Conservation (phyloP, 805 yeast genomes). For the Candida odintsovae region DNA sequence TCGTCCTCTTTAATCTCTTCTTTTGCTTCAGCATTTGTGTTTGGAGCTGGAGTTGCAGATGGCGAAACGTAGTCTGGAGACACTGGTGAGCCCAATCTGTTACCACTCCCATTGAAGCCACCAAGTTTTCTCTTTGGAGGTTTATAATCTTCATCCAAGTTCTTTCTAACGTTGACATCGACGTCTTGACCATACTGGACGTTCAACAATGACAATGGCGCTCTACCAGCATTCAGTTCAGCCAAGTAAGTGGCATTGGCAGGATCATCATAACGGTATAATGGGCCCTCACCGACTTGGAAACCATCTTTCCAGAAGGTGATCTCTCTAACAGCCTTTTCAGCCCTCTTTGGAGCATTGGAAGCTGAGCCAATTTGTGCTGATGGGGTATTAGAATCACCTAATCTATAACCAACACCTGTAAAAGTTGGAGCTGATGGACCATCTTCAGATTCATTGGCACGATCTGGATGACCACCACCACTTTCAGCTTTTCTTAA, state of each 20-base stretch:
- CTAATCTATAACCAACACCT: slow-evolving; percentile 38
- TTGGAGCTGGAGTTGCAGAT: slow-evolving; percentile 6
- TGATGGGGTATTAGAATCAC: slow-evolving; percentile 28
- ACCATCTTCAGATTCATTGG: slow-evolving; percentile 29
- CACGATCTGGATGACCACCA: slow-evolving; percentile 37
- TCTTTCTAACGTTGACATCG: slow-evolving; percentile 79
- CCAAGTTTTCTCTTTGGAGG: slow-evolving; percentile 59
- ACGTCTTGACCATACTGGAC: slow-evolving; percentile 91
- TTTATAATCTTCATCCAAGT: slow-evolving; percentile 71
- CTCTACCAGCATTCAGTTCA: slow-evolving; percentile 84
- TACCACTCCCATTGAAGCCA: slow-evolving; percentile 77
- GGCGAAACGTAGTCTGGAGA: slow-evolving; percentile 53
- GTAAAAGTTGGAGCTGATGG: slow-evolving; percentile 28
- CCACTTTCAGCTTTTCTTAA: slow-evolving; percentile 64
- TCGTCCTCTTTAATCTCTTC: slow-evolving; percentile 21
- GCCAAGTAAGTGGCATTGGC: slow-evolving; percentile 71
- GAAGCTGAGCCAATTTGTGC: slow-evolving; percentile 33
- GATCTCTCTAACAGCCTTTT: slow-evolving; percentile 69
- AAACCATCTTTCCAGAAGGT: slow-evolving; percentile 97
- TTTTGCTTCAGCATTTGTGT: slow-evolving; percentile 14
- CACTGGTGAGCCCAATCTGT: slow-evolving; percentile 83
- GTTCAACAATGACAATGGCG: slow-evolving; percentile 76
- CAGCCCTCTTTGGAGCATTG: slow-evolving; percentile 23
- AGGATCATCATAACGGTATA: slow-evolving; percentile 88
- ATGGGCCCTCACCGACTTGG: slow-evolving; percentile 86